Conservation (phyloP, 1,139 yeast species). For the Candida sanyaensis region DNA sequence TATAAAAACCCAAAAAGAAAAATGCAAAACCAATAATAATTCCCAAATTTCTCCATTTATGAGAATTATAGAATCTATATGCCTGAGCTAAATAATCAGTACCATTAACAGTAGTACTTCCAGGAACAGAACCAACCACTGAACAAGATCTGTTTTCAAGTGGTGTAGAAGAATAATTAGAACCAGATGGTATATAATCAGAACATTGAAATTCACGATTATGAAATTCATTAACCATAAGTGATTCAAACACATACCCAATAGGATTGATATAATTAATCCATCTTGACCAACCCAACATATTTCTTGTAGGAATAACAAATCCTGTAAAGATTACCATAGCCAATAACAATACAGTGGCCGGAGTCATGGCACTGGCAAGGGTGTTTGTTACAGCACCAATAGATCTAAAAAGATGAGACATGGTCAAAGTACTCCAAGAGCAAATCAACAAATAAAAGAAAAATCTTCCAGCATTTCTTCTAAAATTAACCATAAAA, state of each 20-base stretch:
- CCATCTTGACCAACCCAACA: conserved; percentile 69
- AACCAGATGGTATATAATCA: conserved; percentile 48
- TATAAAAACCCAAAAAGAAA: conserved; percentile 57
- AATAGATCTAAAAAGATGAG: conserved; percentile 58
- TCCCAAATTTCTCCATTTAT: conserved; percentile 88
- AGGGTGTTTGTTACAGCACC: conserved; percentile 57
- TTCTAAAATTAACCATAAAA: conserved; percentile 57
- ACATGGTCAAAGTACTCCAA: conserved; percentile 50
- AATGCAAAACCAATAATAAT: conserved; percentile 58
- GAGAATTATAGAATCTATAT: conserved; percentile 52
- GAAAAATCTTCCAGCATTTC: conserved; percentile 60
- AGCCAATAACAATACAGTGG: conserved; percentile 54
- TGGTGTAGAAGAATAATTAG: conserved; percentile 43
- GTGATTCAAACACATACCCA: conserved; percentile 54
- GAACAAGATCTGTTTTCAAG: conserved; percentile 52
- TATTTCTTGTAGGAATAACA: conserved; percentile 53
- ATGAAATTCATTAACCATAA: conserved; percentile 56
- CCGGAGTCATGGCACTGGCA: conserved; percentile 62
- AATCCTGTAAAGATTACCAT: conserved; percentile 60
- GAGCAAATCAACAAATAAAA: conserved; percentile 46
- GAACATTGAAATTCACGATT: conserved; percentile 52
- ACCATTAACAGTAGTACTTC: conserved; percentile 57
- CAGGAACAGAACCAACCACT: conserved; percentile 65
- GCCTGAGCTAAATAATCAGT: conserved; percentile 50
- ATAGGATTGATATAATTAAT: conserved; percentile 57